These are phyloP conservation scores for Eutrema yunnanense DNA, from an alignment of 345 rosid species.

Conservation along the genomic window DNA sequence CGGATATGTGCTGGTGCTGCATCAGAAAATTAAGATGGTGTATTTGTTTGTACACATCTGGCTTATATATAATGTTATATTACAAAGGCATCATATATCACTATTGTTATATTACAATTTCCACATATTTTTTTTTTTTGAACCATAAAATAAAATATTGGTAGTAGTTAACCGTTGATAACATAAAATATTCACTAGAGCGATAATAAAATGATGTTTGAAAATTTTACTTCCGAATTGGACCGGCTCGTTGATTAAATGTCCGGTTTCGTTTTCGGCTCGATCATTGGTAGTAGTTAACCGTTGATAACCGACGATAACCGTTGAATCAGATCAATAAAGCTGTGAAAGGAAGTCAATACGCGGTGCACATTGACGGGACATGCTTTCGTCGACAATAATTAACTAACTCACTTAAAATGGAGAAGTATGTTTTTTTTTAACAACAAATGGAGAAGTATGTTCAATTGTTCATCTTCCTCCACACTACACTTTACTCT, in stretches of 20 bases:
- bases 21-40: background rate
- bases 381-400: background rate
- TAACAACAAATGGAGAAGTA: conserved; percentile 6
- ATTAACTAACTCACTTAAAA: background rate
- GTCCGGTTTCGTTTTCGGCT: background rate
- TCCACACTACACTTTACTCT: background rate
- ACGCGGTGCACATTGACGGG: background rate
- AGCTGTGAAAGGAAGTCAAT: background rate
- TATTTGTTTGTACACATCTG: background rate
- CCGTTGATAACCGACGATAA: background rate
- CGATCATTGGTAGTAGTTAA: background rate
- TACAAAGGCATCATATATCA: background rate
- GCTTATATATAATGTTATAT: background rate
- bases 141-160: too few species aligned
- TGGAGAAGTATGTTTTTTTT: conserved; percentile 7
- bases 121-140: too few species aligned
- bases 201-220: background rate
- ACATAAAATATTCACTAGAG: background rate
- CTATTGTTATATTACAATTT: too few species aligned
- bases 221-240: background rate
- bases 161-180: too few species aligned
- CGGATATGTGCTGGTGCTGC: background rate
- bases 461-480: background rate
- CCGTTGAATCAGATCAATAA: background rate
- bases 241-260: conserved; percentile 1